Conservation (phyloP, 163 green algal species). For the Coccomyxa subellipsoidea region DNA sequence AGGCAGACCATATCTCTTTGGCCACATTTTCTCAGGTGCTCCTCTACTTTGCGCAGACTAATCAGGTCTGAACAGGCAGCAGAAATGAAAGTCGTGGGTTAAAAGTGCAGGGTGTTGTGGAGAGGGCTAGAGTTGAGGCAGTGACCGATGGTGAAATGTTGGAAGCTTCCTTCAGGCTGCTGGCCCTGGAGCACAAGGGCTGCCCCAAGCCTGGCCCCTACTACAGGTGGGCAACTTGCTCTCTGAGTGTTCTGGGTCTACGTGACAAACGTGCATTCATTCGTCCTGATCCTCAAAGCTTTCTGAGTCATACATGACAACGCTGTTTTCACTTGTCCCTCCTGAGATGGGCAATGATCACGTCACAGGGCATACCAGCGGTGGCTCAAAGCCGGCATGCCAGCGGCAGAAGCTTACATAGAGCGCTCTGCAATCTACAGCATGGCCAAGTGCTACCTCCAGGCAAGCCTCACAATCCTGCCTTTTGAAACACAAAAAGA, state of each 20-base stretch:
- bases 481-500: too few species aligned
- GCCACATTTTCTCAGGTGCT: too few species aligned
- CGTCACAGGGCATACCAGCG: neutral
- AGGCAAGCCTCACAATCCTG: conserved; percentile 6
- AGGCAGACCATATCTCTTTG: too few species aligned
- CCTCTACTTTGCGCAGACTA: too few species aligned
- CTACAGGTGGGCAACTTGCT: conserved; percentile 2
- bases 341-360: neutral
- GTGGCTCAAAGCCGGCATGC: conserved; percentile 25
- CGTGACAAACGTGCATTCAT: too few species aligned
- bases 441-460: conserved; percentile 34
- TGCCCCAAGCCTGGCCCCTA: neutral
- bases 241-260: too few species aligned
- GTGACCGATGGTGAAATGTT: neutral
- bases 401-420: conserved; percentile 12
- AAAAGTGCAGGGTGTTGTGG: neutral
- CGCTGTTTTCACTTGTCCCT: too few species aligned
- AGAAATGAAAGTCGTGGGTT: too few species aligned
- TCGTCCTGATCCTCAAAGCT: too few species aligned
- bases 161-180: neutral
- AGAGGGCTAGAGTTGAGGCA: neutral
- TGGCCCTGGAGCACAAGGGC: conserved; percentile 1
- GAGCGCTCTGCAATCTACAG: conserved; percentile 18
- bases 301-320: too few species aligned
- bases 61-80: too few species aligned